These are phyloP conservation scores for Xylaria longipes DNA, from an alignment of 495 filamentous ascomycete species.

Conservation along the genomic window DNA sequence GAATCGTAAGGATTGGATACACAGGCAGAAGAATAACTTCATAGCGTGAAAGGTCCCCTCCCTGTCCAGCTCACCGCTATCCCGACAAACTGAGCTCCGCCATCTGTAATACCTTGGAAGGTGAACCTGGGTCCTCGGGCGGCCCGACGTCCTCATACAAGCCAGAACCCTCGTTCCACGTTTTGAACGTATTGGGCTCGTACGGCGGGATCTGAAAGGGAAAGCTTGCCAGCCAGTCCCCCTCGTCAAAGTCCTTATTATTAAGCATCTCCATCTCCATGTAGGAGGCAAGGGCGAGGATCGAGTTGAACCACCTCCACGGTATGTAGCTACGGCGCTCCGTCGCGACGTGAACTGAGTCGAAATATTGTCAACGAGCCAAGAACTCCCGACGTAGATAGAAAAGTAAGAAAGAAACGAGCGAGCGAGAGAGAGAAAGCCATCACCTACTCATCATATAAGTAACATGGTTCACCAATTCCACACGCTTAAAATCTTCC, in stretches of 20 bases:
- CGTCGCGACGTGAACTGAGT: not conserved
- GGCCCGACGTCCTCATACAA: not conserved
- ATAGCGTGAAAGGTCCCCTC: conserved; percentile 37
- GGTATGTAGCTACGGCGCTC: not conserved
- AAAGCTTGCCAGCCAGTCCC: not conserved
- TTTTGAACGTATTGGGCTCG: not conserved
- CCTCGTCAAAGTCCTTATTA: not conserved
- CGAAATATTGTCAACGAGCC: not conserved
- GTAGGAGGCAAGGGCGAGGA: not conserved
- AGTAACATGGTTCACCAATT: not conserved
- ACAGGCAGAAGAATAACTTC: conserved; percentile 31
- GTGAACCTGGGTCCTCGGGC: not conserved
- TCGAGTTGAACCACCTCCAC: not conserved
- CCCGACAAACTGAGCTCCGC: not conserved
- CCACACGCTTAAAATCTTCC: not conserved
- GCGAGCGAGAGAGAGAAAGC: not conserved
- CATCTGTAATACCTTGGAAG: not conserved
- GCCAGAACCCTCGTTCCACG: not conserved
- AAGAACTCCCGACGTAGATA: not conserved
- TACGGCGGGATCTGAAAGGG: not conserved
- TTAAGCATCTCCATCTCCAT: not conserved
- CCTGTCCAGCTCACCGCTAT: conserved; percentile 30
- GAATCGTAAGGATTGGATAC: conserved; percentile 22
- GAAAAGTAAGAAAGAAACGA: not conserved
- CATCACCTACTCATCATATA: not conserved